Base-by-base conservation (phyloP, 768 basidiomycete species). In the Boletus bicolor region DNA sequence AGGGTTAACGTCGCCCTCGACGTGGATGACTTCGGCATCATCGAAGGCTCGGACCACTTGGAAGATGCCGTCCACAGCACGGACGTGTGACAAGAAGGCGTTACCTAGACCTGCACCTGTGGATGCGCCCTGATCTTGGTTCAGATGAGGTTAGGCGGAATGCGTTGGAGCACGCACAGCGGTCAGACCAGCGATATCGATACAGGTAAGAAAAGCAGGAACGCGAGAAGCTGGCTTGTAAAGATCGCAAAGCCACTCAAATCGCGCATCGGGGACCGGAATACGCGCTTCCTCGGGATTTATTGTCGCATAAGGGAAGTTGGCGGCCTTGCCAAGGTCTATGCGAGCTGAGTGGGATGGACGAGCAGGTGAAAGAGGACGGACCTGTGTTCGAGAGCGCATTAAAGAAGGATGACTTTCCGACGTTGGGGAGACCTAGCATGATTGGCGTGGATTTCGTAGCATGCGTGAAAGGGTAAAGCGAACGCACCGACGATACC, bases 381-480 rank as follows among this genome's bases (percentile, higher is more conserved):
- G 41, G 34, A 91, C 92, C 91, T 58, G 92, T 93, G 65, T 94
- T 84, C 34, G 96, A 95, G 50, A 98, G 83, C 38, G 81, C 89
- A 73, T 99, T 99, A 84, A 99, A 99, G 75, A 98, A 96, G n/a
- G 94, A 97, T 0, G 92, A 94, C 75, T 99, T 98, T 60, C 97
- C 97, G 63, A 98, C 96, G 72, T 99, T 98, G 51, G 96, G 94
- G 39, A 97, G 74, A 70, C 91, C 91, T 93, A 49, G 39, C 44
- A 30, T 38, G 56, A 56, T 69, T 36, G 24, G 32, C 5, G 6
- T 57, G 26, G 30, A 49, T 41, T 55, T 32, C 28, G 37, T 7
- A 19, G 47, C 9, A 4, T 28, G 10, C 37, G 24, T 3, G 34
- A 28, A 17, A 10, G 30, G 32, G 37, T 2, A 26, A 36, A n/a